phyloP scores from a whole-genome alignment of 495 filamentous ascomycete species.

The Tirmania nivea region DNA sequence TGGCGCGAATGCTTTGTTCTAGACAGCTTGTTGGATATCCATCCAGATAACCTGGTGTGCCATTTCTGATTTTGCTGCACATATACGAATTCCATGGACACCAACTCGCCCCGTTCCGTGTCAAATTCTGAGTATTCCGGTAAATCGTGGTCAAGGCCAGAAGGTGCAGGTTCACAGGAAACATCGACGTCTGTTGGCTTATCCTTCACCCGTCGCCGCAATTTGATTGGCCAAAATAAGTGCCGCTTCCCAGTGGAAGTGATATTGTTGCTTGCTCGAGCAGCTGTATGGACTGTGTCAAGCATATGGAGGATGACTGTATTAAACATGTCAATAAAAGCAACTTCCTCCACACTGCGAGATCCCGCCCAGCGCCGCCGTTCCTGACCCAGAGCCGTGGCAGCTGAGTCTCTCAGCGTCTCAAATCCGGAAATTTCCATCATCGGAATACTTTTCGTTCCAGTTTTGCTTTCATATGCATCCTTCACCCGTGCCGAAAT shows the following conservation, averaged over 20 bases:
- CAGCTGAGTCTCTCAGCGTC: neutral
- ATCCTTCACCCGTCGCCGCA: neutral
- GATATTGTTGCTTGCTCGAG: constrained; percentile 7
- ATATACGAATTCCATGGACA: too few species aligned
- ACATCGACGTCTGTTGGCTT: too few species aligned
- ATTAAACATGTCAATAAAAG: constrained; percentile 17
- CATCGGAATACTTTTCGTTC: neutral
- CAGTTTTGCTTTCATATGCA: neutral
- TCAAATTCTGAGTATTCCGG: too few species aligned
- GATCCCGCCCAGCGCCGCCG: neutral
- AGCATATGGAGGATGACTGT: constrained; percentile 14
- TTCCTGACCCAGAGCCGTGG: neutral
- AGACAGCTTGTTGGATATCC: constrained; percentile 7
- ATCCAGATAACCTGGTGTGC: neutral
- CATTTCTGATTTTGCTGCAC: neutral
- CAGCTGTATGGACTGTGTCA: constrained; percentile 7
- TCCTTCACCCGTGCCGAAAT: neutral
- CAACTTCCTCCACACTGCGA: constrained; percentile 6
- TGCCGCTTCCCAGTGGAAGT: constrained; percentile 7
- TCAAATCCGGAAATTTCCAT: neutral
- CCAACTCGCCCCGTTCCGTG: too few species aligned
- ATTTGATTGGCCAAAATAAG: constrained; percentile 10
- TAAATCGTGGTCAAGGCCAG: too few species aligned
- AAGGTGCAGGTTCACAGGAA: too few species aligned
- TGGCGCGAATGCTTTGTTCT: constrained; percentile 14